Evolutionary conservation across 2,329 filamentous ascomycete genomes (phyloP), one percentile per base, ranked within the genome.

Genomic region (Phyllosticta ampelicida): DNA sequence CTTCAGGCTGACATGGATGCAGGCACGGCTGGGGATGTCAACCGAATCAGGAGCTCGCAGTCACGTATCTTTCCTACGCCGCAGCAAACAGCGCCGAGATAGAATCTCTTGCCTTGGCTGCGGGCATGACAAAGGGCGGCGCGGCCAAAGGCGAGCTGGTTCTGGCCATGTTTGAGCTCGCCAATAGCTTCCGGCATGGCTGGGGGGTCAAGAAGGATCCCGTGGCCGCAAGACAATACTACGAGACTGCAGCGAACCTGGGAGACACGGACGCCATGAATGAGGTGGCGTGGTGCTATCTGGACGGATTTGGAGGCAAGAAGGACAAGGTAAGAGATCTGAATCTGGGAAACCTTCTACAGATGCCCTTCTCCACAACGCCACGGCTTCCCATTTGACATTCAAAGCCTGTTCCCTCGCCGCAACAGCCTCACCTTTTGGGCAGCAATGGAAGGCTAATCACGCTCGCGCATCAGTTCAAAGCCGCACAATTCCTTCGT

Each of bases 231-330:
- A 78, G 80, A 65, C 79, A 95, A 80, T 99, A 97, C 73, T 99
- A 97, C 73, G 92, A 97, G 75, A 96, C 92, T 9, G 94, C 94
- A 26, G 94, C 94, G 61, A 97, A 99, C 71, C 76, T 99, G 64
- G 94, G 94, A 61, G 94, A 99, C 73, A 89, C 89, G 51, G 94
- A 99, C 76, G 94, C 91, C 60, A 96, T 97, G 91, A 96, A 96
- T 70, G 92, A 97, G 73, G 86, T 86, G 56, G 94, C 86, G 36
- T 95, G 90, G 90, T 99, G 94, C 77, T 97, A 94, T 78, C 74
- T 95, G 26, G 87, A 96, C 70, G 94, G 94, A n/a, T 96, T 95
- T 73, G 94, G 94, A 30, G 92, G 90, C 68, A 94, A 90, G 73
- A 99, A 97, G 73, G 91, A 99, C 78, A 97, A 96, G 88, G 92